Percentiles rank a stretch among this genome's conserved stretches.
Conservation (phyloP, 345 rosid species). For the Gynandropsis gynandra region DNA sequence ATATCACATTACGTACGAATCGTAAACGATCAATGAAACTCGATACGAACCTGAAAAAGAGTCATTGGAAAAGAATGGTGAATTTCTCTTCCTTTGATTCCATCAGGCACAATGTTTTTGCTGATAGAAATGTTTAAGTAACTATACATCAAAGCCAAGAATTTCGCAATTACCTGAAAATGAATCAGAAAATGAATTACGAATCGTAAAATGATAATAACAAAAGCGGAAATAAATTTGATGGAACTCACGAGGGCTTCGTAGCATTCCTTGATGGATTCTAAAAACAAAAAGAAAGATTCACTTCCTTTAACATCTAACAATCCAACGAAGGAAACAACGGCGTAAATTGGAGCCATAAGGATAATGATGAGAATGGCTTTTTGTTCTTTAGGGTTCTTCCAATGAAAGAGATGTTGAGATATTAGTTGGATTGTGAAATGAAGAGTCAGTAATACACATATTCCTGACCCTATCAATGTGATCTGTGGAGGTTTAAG, state of each 20-base stretch:
- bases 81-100: conserved; percentile 84
- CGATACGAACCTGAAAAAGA: conserved; percentile 61
- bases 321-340: conserved; percentile 65
- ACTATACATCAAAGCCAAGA: conserved; percentile 87
- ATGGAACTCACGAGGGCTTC: conserved; percentile 84
- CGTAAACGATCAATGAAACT: too few species aligned
- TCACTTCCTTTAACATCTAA: conserved; percentile 72
- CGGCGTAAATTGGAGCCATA: conserved; percentile 89
- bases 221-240: background rate
- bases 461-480: conserved; percentile 48
- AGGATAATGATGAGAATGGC: conserved; percentile 78
- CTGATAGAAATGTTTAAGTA: conserved; percentile 82
- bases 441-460: conserved; percentile 55
- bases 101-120: conserved; percentile 75
- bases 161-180: conserved; percentile 84
- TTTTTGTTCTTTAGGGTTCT: conserved; percentile 92
- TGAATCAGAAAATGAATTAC: conserved; percentile 4
- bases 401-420: conserved; percentile 87
- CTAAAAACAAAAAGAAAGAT: conserved; percentile 68
- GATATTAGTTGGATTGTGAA: conserved; percentile 75
- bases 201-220: background rate
- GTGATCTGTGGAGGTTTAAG: conserved; percentile 60
- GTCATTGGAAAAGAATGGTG: conserved; percentile 96
- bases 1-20: too few species aligned
- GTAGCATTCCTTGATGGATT: conserved; percentile 85